Base-by-base conservation (phyloP, 2,329 filamentous ascomycete genomes). In the Neopestalotiopsis sp. region DNA sequence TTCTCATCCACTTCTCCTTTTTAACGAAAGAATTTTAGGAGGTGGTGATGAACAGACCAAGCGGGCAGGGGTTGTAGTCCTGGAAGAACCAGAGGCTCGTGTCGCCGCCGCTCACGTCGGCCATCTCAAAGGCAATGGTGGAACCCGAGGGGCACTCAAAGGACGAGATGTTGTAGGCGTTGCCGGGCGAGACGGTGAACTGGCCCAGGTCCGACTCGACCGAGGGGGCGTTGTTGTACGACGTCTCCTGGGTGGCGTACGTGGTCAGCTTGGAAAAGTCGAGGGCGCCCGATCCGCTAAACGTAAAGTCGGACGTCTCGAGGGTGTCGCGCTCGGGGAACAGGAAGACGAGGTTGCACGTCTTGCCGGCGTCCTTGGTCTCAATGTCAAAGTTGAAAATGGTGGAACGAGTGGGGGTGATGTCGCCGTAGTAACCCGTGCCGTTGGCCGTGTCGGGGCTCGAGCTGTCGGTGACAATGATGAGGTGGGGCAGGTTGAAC, bases 361-460 rank as follows among this genome's bases (percentile, higher is more conserved):
- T 87, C 80, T 88, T 87, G 73, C 86, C 87, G n/a, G 81, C 73
- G 73, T 87, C 88, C 7, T 81, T 73, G 73, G 88, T 84, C 1
- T 87, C 87, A 59, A 93, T 87, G 75, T 91, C 89, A 79, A 93
- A 93, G 82, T 91, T 91, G 86, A 91, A 92, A 75, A 92, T 86
- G 14, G 87, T 86, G 6, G 87, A 87, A 63, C 87, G 78, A 67
- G 80, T 83, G n/a, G 82, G 78, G 14, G 85, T 86, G 58, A 91
- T 81, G 12, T 85, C 84, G 67, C 89, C 89, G 71, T 87, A 86
- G 80, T 82, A 87, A 3, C 82, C 83, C 3, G 85, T 89, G 17
- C 89, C 89, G 58, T 80, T 79, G 0, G 86, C 81, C 3, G 79
- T 83, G 76, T 85, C 78, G 0, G 90, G 88, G 17, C 85, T 79